Conservation (phyloP, 495 filamentous ascomycete species). For the Emericellopsis terricola region DNA sequence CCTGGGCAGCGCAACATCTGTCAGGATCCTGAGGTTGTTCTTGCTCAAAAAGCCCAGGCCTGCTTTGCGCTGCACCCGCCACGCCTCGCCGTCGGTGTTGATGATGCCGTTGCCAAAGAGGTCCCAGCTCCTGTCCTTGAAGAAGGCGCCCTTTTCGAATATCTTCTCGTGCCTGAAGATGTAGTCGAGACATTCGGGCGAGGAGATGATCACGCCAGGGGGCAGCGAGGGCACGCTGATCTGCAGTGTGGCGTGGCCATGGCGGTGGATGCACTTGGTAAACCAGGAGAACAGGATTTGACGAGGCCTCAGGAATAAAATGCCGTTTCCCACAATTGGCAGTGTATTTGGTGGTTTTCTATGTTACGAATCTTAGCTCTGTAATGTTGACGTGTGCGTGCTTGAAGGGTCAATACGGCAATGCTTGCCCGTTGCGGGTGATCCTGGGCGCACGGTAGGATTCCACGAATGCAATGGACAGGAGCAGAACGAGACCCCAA, state of each 20-base stretch:
- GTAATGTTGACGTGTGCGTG: too few species aligned
- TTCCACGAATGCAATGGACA: too few species aligned
- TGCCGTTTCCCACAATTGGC: too few species aligned
- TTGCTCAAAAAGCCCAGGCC: slow-evolving; percentile 37
- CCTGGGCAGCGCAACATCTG: slow-evolving; percentile 33
- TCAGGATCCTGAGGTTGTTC: slow-evolving; percentile 35
- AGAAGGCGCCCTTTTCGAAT: slow-evolving; percentile 38
- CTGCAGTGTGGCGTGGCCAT: slow-evolving; percentile 36
- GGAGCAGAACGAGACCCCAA: too few species aligned
- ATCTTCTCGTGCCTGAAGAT: slow-evolving; percentile 39
- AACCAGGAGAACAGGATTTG: slow-evolving; percentile 43
- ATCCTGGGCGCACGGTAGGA: too few species aligned
- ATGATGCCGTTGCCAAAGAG: slow-evolving; percentile 46
- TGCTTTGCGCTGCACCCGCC: slow-evolving; percentile 41
- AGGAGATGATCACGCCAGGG: slow-evolving; percentile 38
- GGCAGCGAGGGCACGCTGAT: slow-evolving; percentile 38
- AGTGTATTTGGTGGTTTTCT: too few species aligned
- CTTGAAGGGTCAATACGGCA: too few species aligned
- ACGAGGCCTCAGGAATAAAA: too few species aligned
- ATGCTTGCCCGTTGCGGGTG: too few species aligned
- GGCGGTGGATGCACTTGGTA: slow-evolving; percentile 30
- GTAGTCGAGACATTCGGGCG: slow-evolving; percentile 38
- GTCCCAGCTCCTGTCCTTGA: slow-evolving; percentile 38
- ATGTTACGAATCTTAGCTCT: too few species aligned
- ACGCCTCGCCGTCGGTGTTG: slow-evolving; percentile 41